These are phyloP conservation scores for Herpomyces periplanetae DNA, from an alignment of 2,329 filamentous ascomycete genomes.

Conservation along the genomic window DNA sequence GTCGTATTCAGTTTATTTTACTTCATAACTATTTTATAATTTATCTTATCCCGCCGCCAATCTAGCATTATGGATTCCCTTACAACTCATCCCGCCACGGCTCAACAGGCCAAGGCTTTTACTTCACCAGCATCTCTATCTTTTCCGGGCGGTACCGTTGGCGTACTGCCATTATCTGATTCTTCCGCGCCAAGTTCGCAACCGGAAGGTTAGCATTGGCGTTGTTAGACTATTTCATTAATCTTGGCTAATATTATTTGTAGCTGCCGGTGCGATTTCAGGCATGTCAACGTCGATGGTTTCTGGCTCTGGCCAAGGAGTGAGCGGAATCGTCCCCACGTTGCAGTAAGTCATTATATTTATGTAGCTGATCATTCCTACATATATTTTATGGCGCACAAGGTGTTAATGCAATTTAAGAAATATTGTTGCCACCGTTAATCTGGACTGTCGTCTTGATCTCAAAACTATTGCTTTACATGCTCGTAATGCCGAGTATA, in stretches of 20 bases:
- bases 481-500: slow-evolving; percentile 92
- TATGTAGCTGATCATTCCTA: slow-evolving; percentile 6
- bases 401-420: slow-evolving; percentile 21
- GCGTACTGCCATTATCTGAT: slow-evolving; percentile 9
- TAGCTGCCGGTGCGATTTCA: slow-evolving; percentile 11
- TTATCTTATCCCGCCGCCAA: too few species aligned
- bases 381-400: slow-evolving; percentile 3
- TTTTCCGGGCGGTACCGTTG: slow-evolving; percentile 36
- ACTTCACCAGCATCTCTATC: slow-evolving; percentile 68
- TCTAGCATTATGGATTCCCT: slow-evolving; percentile 59
- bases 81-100: slow-evolving; percentile 62
- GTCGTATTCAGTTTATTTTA: too few species aligned
- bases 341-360: slow-evolving; percentile 54
- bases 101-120: slow-evolving; percentile 76
- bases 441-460: slow-evolving; percentile 81
- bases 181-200: background rate
- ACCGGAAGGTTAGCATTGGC: background rate
- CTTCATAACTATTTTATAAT: too few species aligned
- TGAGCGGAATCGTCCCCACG: slow-evolving; percentile 62
- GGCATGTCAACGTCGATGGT: slow-evolving; percentile 66
- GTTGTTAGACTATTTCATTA: background rate
- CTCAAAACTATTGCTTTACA: slow-evolving; percentile 96
- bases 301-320: slow-evolving; percentile 38
- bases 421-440: slow-evolving; percentile 97
- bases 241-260: too few species aligned